phyloP scores from a whole-genome alignment of 495 filamentous ascomycete genomes.

The Xylaria palmicola region DNA sequence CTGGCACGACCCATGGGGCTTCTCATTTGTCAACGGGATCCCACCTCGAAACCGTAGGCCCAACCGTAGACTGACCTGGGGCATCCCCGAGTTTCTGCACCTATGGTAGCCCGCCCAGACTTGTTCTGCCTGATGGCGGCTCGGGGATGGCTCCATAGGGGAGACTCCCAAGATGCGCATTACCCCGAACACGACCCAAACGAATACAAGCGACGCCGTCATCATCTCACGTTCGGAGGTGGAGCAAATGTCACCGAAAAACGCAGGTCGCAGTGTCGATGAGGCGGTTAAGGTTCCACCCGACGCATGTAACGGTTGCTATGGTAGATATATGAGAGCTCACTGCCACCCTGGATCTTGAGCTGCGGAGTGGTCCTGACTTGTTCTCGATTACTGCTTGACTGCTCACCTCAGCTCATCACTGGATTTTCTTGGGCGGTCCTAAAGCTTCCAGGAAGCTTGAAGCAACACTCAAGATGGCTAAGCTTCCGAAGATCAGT shows the following conservation, averaged over 20 bases:
- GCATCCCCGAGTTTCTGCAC: slow-evolving; percentile 24
- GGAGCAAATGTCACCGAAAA: neutral
- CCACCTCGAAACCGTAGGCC: neutral
- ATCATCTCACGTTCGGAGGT: neutral
- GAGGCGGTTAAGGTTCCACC: neutral
- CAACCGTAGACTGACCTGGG: too few species aligned
- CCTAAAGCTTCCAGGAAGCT: neutral
- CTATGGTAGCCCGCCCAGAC: slow-evolving; percentile 25
- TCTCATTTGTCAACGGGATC: neutral
- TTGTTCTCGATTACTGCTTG: slow-evolving; percentile 3
- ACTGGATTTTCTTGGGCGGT: neutral
- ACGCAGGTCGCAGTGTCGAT: too few species aligned
- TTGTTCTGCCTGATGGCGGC: neutral
- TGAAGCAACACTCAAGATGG: slow-evolving; percentile 25
- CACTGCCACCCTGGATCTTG: neutral
- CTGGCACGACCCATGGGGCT: neutral
- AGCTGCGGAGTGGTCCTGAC: neutral
- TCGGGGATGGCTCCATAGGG: neutral
- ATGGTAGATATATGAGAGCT: slow-evolving; percentile 9
- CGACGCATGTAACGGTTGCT: neutral
- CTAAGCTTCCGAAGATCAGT: slow-evolving; percentile 33
- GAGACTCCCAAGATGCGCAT: neutral
- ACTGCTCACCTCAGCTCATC: neutral
- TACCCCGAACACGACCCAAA: neutral
- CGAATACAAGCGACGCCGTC: neutral